phyloP scores from a whole-genome alignment of 805 yeast genomes.

The Metschnikowia rubicola region DNA sequence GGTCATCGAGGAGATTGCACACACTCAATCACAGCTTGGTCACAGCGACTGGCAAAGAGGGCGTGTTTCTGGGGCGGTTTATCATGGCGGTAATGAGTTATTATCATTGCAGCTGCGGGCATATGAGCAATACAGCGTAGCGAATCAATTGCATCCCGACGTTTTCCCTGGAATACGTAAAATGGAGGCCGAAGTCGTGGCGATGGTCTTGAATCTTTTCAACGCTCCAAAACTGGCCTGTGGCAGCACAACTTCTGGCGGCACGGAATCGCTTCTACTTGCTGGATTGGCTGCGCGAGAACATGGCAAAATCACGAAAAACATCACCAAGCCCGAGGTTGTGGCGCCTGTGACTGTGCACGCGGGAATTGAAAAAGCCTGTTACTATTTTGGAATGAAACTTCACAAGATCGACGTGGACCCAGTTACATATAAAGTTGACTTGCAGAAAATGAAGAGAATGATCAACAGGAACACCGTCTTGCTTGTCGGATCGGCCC shows the following conservation, averaged over 20 bases:
- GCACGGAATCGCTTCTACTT: slow-evolving; percentile 86
- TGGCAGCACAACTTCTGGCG: slow-evolving; percentile 90
- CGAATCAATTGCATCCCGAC: slow-evolving; percentile 96
- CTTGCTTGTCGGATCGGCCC: slow-evolving; percentile 87
- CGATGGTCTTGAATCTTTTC: slow-evolving; percentile 80
- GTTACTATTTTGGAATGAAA: slow-evolving; percentile 83
- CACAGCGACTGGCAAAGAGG: slow-evolving; percentile 85
- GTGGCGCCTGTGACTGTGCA: slow-evolving; percentile 87
- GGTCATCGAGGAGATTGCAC: slow-evolving; percentile 51
- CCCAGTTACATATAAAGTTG: slow-evolving; percentile 63
- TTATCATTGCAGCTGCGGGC: slow-evolving; percentile 73
- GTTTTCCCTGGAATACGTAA: slow-evolving; percentile 94
- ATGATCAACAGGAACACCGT: slow-evolving; percentile 79
- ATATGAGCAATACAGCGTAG: slow-evolving; percentile 71
- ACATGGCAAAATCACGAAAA: slow-evolving; percentile 54
- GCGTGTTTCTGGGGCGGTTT: slow-evolving; percentile 89
- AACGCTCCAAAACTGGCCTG: slow-evolving; percentile 61
- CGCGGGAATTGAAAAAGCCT: slow-evolving; percentile 94
- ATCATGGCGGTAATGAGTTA: slow-evolving; percentile 88
- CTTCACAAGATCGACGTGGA: slow-evolving; percentile 78
- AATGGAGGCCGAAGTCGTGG: slow-evolving; percentile 93
- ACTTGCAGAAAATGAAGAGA: slow-evolving; percentile 55
- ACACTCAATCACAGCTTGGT: slow-evolving; percentile 43
- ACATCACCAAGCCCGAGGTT: slow-evolving; percentile 74
- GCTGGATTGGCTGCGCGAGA: slow-evolving; percentile 88